Evolutionary conservation across 164 flowering plant genomes (phyloP).

Genomic region (Macadamia tetraphylla): DNA sequence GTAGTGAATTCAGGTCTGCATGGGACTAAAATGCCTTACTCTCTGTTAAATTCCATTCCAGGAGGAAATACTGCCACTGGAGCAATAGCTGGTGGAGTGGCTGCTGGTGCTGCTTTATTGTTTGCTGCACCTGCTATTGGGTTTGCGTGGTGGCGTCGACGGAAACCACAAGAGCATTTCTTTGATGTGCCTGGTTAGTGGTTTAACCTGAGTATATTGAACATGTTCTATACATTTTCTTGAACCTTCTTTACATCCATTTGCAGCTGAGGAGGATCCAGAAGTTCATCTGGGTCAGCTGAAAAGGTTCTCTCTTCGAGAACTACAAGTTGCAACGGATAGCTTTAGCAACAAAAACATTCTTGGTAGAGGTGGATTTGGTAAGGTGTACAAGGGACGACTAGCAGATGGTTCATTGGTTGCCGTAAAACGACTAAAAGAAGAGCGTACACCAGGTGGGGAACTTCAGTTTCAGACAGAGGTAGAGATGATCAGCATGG

Average conservation of each 20-base stretch:
- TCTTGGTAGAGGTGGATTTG: constrained; percentile 46
- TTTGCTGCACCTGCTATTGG: constrained; percentile 49
- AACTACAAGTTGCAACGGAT: constrained; percentile 46
- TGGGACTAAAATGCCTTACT: not conserved
- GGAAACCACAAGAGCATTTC: constrained; percentile 41
- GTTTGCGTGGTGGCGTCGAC: constrained; percentile 41
- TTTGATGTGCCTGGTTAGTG: constrained; percentile 43
- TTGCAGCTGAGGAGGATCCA: constrained; percentile 49
- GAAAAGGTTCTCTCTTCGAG: constrained; percentile 40
- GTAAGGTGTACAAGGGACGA: constrained; percentile 44
- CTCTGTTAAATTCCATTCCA: constrained; percentile 9
- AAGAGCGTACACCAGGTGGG: constrained; percentile 39
- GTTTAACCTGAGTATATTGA: not conserved
- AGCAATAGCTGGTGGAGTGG: constrained; percentile 48
- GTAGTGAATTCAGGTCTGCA: not conserved
- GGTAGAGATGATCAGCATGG: constrained; percentile 46
- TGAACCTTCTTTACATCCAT: too few species aligned
- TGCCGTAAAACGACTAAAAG: constrained; percentile 41
- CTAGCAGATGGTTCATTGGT: constrained; percentile 46
- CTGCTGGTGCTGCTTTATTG: constrained; percentile 45
- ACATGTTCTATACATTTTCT: too few species aligned
- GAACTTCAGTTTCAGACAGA: constrained; percentile 47
- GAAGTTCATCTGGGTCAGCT: constrained; percentile 52
- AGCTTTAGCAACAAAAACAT: constrained; percentile 39
- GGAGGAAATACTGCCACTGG: constrained; percentile 36